Evolutionary conservation across 495 filamentous ascomycete genomes (phyloP).

Genomic region (Hyaloscypha bicolor): DNA sequence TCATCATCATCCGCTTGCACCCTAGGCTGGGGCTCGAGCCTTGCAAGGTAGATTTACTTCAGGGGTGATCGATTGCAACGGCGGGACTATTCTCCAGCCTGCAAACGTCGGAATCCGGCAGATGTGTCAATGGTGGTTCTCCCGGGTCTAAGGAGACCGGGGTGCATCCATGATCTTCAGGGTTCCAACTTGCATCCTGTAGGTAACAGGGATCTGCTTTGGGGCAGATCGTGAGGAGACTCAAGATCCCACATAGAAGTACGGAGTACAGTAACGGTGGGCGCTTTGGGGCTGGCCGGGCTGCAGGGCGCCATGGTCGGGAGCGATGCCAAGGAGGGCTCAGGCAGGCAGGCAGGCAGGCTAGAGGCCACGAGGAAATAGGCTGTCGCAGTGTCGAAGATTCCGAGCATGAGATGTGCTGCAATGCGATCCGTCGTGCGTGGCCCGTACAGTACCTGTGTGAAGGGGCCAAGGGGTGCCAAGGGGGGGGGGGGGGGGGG

Average conservation of each 20-base stretch:
- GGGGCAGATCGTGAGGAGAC: background rate
- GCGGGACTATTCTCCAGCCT: background rate
- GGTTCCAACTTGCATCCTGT: background rate
- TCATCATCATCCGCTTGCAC: background rate
- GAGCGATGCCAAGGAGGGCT: no score
- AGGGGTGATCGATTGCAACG: background rate
- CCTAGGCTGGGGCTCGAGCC: background rate
- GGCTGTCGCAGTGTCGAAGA: no score
- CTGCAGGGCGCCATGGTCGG: no score
- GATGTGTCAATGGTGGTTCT: conserved; percentile 9
- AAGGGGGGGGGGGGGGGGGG: no score
- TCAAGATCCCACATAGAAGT: background rate
- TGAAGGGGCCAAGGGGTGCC: no score
- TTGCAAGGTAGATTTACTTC: background rate
- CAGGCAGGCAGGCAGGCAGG: no score
- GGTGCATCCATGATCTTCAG: conserved; percentile 12
- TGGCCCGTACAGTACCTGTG: no score
- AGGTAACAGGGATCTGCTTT: background rate
- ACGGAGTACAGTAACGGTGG: background rate
- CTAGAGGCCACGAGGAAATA: no score
- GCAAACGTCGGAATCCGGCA: conserved; percentile 7
- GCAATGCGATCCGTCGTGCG: no score
- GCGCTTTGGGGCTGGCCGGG: background rate
- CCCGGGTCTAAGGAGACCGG: conserved; percentile 5
- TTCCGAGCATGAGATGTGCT: no score